Conservation (phyloP, 139 green algal genomes). For the Chlamydomonas sp. region DNA sequence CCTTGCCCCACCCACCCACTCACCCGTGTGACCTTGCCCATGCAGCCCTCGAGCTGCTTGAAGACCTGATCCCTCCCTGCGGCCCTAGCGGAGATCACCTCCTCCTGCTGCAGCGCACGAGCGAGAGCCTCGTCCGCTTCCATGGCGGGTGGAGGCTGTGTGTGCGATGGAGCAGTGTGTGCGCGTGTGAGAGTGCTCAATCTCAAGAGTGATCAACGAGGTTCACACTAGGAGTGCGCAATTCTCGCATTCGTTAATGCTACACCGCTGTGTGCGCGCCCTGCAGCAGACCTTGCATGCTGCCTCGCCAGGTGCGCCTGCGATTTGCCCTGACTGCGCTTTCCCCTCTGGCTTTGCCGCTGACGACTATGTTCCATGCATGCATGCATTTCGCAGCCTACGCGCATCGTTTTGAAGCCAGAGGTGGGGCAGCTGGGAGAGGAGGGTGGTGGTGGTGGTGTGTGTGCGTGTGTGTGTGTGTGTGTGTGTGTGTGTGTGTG, state of each 20-base stretch:
- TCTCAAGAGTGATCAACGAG: too few species aligned
- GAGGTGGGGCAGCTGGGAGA: neutral
- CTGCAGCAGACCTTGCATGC: too few species aligned
- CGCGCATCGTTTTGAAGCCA: constrained; percentile 73
- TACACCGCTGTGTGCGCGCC: too few species aligned
- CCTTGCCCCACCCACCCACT: too few species aligned
- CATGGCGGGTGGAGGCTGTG: neutral
- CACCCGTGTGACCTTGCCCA: constrained; percentile 12
- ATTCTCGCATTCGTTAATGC: too few species aligned
- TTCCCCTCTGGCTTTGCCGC: neutral
- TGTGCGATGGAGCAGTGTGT: too few species aligned
- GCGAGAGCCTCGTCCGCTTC: constrained; percentile 5
- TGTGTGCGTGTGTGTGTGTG: neutral
- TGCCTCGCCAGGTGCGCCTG: neutral
- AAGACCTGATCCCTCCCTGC: neutral
- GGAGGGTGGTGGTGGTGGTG: neutral
- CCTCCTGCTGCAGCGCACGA: constrained; percentile 12
- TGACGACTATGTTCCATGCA: neutral
- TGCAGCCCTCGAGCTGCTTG: constrained; percentile 2
- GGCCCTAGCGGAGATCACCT: neutral
- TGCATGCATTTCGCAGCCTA: constrained; percentile 48
- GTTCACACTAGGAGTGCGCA: too few species aligned
- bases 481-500: neutral
- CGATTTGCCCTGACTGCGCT: neutral
- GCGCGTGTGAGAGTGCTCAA: too few species aligned